Conservation (phyloP, 345 rosid species). For the Citrus unshiu region DNA sequence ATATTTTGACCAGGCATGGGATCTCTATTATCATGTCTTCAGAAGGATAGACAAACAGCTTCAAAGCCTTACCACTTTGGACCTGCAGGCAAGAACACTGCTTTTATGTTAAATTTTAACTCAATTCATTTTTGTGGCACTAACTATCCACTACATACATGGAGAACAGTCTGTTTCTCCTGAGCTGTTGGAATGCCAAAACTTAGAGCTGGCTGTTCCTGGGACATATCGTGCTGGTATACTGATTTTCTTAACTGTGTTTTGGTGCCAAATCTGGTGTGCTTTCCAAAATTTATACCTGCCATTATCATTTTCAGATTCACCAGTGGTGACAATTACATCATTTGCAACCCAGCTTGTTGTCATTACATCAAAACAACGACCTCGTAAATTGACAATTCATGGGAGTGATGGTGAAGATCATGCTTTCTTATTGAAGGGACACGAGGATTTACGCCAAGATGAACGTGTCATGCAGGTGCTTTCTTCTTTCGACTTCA, state of each 20-base stretch:
- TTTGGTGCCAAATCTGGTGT: neutral
- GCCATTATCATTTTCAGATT: slow-evolving; percentile 42
- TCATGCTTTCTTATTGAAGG: slow-evolving; percentile 87
- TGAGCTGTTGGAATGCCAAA: slow-evolving; percentile 76
- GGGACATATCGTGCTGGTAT: slow-evolving; percentile 94
- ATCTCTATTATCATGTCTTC: slow-evolving; percentile 94
- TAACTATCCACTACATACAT: slow-evolving; percentile 15
- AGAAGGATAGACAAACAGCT: slow-evolving; percentile 95
- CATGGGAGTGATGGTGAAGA: slow-evolving; percentile 94
- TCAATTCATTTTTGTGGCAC: neutral
- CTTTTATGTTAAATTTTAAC: slow-evolving; percentile 11
- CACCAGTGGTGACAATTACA: slow-evolving; percentile 81
- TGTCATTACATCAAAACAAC: slow-evolving; percentile 89
- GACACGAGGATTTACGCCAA: slow-evolving; percentile 98
- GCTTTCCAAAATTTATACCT: neutral
- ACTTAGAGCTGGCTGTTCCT: slow-evolving; percentile 97
- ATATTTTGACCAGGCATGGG: slow-evolving; percentile 84
- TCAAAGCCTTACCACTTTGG: slow-evolving; percentile 83
- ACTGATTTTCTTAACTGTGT: slow-evolving; percentile 1
- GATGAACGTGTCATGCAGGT: slow-evolving; percentile 99
- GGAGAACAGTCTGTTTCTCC: slow-evolving; percentile 86
- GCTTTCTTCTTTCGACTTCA: slow-evolving; percentile 8
- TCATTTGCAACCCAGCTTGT: slow-evolving; percentile 92
- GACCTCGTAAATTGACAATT: slow-evolving; percentile 95
- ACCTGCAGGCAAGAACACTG: slow-evolving; percentile 66